Base-by-base conservation (phyloP, 306 rosid genomes). In the Trifolium subterraneum region DNA sequence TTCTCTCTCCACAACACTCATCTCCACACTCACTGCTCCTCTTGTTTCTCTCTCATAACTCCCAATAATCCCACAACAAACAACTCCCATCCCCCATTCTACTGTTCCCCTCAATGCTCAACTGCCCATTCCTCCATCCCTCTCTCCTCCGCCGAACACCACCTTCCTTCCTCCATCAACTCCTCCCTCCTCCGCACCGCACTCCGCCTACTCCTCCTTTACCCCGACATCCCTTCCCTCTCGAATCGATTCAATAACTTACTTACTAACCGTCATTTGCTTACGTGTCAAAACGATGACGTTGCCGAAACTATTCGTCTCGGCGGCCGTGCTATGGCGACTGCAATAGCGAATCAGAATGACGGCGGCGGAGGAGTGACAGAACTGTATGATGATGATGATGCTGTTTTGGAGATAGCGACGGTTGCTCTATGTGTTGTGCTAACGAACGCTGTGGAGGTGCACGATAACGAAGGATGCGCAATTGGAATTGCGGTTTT, bases 401-500 rank as follows among this genome's bases (percentile, higher is more conserved):
- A 70, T 41, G 61, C 39, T 25, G 78, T 68, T 20, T 64, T 82
- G 75, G 92, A 86, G 84, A 82, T 81, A 69, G 93, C 90, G 0
- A 80, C 78, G 0, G 83, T 76, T 0, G 87, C 86, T 4, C 65
- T 92, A 1, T 87, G 96, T 69, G 75, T 80, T 0, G 91, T 92
- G 60, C 79, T 92, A 44, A 92, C 93, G 39, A 92, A 92, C 80
- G 94, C 91, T 12, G 98, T 90, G 7, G 98, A 93, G 85, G 98
- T 92, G 79, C 88, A 85, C 59, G 90, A 88, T 76, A 29, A 75
- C 60, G 60, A 47, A 6, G 94, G 96, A 29, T 74, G 82, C 35
- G 51, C 77, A 5, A 65, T 90, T 0, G 96, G 95, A 3, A 81
- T 90, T 8, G 89, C 95, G 4, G 88, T 93, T 33, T 93, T 68